Evolutionary conservation across 768 basidiomycete species (phyloP).

Genomic region (Naganishia friedmannii): DNA sequence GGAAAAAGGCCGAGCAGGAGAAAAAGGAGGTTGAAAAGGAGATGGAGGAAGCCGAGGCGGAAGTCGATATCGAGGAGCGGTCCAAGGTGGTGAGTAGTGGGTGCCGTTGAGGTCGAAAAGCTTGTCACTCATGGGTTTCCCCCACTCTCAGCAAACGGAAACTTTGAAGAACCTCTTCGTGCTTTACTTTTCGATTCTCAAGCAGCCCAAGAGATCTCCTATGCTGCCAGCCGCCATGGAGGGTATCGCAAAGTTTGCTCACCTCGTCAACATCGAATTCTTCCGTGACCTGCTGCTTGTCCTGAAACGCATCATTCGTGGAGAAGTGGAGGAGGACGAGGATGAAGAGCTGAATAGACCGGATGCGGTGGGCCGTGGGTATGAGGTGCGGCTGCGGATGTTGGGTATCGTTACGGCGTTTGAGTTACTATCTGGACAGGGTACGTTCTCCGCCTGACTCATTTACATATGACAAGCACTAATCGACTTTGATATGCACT

Average conservation of each 20-base stretch:
- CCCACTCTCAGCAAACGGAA: conserved; percentile 78
- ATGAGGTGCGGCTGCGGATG: conserved; percentile 58
- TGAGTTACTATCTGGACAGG: conserved; percentile 93
- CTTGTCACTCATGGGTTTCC: background rate
- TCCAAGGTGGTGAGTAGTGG: conserved; percentile 65
- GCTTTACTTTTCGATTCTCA: conserved; percentile 92
- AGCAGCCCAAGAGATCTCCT: conserved; percentile 69
- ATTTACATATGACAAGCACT: too few relatives aligned
- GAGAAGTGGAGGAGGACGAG: conserved; percentile 53
- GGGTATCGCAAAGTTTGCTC: conserved; percentile 89
- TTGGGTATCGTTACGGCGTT: conserved; percentile 94
- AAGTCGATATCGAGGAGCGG: conserved; percentile 87
- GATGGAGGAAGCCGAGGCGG: conserved; percentile 88
- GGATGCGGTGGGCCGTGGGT: conserved; percentile 50
- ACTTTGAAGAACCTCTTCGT: conserved; percentile 95
- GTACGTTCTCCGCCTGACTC: conserved; percentile 53
- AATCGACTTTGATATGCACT: background rate
- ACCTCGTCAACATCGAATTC: conserved; percentile 96
- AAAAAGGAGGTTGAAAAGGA: conserved; percentile 85
- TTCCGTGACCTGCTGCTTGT: conserved; percentile 91
- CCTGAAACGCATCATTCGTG: conserved; percentile 70
- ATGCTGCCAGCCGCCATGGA: conserved; percentile 82
- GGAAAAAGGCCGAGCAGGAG: conserved; percentile 78
- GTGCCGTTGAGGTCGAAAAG: conserved; percentile 14
- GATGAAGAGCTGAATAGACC: conserved; percentile 41